Percentiles rank a stretch among this genome's conserved stretches.
Evolutionary conservation across 2,329 filamentous ascomycete genomes (phyloP).

Genomic region (Acrocalymma vagum): DNA sequence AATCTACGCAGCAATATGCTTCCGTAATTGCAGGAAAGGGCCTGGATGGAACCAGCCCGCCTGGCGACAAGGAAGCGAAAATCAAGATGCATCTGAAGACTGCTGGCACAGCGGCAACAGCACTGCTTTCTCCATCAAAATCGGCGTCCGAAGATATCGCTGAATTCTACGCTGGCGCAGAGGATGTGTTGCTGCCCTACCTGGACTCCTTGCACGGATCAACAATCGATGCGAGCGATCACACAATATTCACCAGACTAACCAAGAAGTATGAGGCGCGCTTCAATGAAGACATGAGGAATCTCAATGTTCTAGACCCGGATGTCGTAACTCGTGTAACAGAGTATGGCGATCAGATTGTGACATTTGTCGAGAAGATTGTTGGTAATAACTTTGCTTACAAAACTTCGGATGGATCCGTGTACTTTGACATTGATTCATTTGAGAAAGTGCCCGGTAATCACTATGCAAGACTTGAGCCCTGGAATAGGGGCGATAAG

Average conservation of each 20-base stretch:
- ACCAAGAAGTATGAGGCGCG: constrained; percentile 87
- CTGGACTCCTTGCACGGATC: constrained; percentile 72
- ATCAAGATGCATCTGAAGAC: constrained; percentile 87
- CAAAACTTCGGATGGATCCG: constrained; percentile 75
- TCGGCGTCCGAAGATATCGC: constrained; percentile 42
- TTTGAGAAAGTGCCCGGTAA: constrained; percentile 83
- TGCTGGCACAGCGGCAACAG: constrained; percentile 61
- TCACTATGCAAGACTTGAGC: constrained; percentile 83
- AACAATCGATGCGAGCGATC: constrained; percentile 66
- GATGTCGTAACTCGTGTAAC: constrained; percentile 89
- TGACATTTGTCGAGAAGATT: constrained; percentile 82
- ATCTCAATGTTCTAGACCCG: constrained; percentile 83
- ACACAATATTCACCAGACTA: constrained; percentile 85
- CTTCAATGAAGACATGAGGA: constrained; percentile 88
- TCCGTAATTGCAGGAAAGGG: constrained; percentile 64
- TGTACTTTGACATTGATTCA: constrained; percentile 90
- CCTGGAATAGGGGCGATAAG: constrained; percentile 85
- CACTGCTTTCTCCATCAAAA: constrained; percentile 49
- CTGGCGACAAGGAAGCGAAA: constrained; percentile 84
- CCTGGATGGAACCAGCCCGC: constrained; percentile 60
- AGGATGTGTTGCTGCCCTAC: constrained; percentile 81
- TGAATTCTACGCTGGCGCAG: constrained; percentile 65
- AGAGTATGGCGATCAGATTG: constrained; percentile 89
- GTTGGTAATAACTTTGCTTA: constrained; percentile 90
- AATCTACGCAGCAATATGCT: constrained; percentile 61